phyloP scores from a whole-genome alignment of 768 basidiomycete species.

The Phanerochaete sordida region DNA sequence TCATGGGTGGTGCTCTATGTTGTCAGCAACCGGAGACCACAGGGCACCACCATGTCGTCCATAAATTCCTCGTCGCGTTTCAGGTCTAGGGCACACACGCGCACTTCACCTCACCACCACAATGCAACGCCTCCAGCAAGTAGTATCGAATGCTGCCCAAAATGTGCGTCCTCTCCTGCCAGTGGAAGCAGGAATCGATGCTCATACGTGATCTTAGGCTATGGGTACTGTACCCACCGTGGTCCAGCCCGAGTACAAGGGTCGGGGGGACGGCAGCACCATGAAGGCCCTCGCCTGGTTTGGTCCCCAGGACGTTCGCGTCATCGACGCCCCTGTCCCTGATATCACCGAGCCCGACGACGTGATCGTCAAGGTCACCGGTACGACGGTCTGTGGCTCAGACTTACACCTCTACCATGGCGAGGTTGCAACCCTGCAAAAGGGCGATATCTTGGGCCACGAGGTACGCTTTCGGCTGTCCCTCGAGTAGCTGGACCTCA shows the following conservation, averaged over 20 bases:
- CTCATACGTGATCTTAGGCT: slow-evolving; percentile 5
- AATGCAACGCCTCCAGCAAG: slow-evolving; percentile 12
- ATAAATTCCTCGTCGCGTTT: too few species aligned
- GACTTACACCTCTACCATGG: slow-evolving; percentile 66
- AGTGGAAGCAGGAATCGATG: background rate
- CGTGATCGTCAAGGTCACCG: slow-evolving; percentile 72
- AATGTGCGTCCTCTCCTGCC: slow-evolving; percentile 14
- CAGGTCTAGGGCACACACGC: too few species aligned
- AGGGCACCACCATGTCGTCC: too few species aligned
- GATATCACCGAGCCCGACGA: slow-evolving; percentile 70
- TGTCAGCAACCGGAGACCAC: too few species aligned
- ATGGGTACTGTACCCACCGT: slow-evolving; percentile 39
- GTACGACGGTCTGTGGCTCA: slow-evolving; percentile 54
- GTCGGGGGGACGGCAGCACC: slow-evolving; percentile 38
- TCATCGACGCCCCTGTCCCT: slow-evolving; percentile 47
- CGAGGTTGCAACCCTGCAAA: slow-evolving; percentile 64
- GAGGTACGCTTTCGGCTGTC: slow-evolving; percentile 27
- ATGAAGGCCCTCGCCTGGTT: slow-evolving; percentile 75
- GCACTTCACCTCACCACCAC: too few species aligned
- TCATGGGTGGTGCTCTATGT: too few species aligned
- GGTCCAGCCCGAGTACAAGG: slow-evolving; percentile 42
- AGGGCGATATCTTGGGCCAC: slow-evolving; percentile 74
- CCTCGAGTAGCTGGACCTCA: background rate
- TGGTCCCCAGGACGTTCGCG: slow-evolving; percentile 43
- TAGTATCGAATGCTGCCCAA: slow-evolving; percentile 26